Evolutionary conservation across 2,329 filamentous ascomycete species (phyloP).

Genomic region (Trichoderma citrinoviride): DNA sequence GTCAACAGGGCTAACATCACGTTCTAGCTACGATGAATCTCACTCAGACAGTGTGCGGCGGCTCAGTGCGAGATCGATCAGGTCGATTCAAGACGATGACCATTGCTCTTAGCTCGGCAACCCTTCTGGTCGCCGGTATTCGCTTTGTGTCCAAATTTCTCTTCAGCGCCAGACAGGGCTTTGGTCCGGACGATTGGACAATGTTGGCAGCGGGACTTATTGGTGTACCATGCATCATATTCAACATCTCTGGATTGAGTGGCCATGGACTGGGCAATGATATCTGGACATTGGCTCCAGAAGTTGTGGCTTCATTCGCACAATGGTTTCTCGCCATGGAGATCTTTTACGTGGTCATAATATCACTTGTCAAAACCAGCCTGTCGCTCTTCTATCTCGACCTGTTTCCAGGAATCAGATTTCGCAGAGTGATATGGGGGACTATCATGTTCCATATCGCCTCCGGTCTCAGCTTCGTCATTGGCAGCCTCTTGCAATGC

Average conservation of each 20-base stretch:
- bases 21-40: conserved; percentile 6
- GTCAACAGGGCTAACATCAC: neutral
- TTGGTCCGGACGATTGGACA: conserved; percentile 35
- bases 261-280: conserved; percentile 35
- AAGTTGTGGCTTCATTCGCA: conserved; percentile 27
- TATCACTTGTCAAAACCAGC: conserved; percentile 41
- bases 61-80: conserved; percentile 1
- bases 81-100: conserved; percentile 9
- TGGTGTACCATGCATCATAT: conserved; percentile 26
- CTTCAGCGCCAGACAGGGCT: conserved; percentile 32
- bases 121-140: conserved; percentile 23
- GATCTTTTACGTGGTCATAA: conserved; percentile 40
- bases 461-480: conserved; percentile 34
- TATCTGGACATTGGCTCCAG: conserved; percentile 33
- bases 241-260: conserved; percentile 28
- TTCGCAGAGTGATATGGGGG: conserved; percentile 36
- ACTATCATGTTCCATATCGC: conserved; percentile 34
- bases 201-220: conserved; percentile 28
- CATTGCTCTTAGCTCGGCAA: conserved; percentile 24
- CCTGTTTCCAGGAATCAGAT: conserved; percentile 37
- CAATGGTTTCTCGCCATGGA: conserved; percentile 35
- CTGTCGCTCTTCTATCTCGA: conserved; percentile 44
- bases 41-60: neutral
- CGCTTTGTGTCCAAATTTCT: conserved; percentile 29
- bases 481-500: conserved; percentile 40